A percentile compares a stretch with the other conserved stretches of the same genome.
Evolutionary conservation across 176 grass and related monocot species (phyloP).

Genomic region (Bromus sterilis): DNA sequence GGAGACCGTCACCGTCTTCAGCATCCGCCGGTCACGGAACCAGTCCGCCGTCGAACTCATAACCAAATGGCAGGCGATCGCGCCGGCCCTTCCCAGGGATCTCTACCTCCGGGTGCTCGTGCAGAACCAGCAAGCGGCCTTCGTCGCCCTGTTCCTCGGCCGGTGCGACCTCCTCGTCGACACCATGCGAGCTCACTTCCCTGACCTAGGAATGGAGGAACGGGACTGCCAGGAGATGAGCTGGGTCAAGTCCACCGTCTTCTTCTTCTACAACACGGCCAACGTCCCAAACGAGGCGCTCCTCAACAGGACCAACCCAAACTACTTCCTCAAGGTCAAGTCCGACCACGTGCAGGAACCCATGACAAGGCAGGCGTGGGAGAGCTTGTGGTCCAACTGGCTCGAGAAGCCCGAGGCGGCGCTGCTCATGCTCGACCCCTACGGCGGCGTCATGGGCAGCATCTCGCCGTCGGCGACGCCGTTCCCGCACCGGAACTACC

Average conservation of each 20-base stretch:
- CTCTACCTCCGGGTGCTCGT: not conserved
- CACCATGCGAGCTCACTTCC: not conserved
- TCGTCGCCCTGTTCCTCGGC: conserved; percentile 9
- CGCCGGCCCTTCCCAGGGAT: not conserved
- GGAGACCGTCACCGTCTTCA: not conserved
- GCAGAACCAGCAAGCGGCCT: not conserved
- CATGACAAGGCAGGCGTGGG: not conserved
- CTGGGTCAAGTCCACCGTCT: conserved; percentile 27
- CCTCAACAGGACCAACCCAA: not conserved
- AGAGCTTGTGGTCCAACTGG: not conserved
- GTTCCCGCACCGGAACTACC: conserved; percentile 15
- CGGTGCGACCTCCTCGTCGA: not conserved
- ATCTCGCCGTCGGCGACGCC: not conserved
- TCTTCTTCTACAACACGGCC: not conserved
- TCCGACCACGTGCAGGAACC: conserved; percentile 16
- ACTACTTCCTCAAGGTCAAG: not conserved
- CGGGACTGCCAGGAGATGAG: conserved; percentile 34
- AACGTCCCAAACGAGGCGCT: not conserved
- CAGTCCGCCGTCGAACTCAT: not conserved
- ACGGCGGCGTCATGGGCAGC: conserved; percentile 1
- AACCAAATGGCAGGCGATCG: conserved; percentile 14
- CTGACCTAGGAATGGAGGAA: conserved; percentile 17
- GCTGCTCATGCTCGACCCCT: conserved; percentile 3
- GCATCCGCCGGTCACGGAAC: not conserved
- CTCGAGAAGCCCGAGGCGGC: not conserved